Percentiles rank a stretch among this genome's conserved stretches.
These are phyloP conservation scores for Pterocarpus macrocarpus DNA, from an alignment of 306 rosid species.

Conservation along the genomic window DNA sequence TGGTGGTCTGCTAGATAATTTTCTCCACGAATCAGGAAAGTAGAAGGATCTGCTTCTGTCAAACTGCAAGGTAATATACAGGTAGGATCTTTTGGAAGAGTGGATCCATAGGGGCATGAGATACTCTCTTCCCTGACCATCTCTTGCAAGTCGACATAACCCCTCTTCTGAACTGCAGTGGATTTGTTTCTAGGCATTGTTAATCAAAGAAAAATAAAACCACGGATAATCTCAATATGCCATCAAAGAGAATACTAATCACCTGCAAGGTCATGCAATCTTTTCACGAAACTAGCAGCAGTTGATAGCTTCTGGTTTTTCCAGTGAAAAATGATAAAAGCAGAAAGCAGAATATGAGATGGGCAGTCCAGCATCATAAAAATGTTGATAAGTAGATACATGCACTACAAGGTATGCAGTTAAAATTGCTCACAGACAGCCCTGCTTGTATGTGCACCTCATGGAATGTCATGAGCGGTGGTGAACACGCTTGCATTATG, in stretches of 20 bases:
- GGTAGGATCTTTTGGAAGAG: constrained; percentile 84
- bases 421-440: constrained; percentile 14
- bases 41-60: constrained; percentile 84
- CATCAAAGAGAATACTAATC: constrained; percentile 47
- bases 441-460: constrained; percentile 17
- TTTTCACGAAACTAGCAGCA: constrained; percentile 85
- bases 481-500: constrained; percentile 38
- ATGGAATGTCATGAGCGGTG: constrained; percentile 25
- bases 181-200: constrained; percentile 37
- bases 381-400: constrained; percentile 16
- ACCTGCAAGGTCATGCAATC: constrained; percentile 89
- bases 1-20: constrained; percentile 72
- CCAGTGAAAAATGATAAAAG: constrained; percentile 22
- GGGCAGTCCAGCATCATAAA: constrained; percentile 31
- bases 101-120: constrained; percentile 73
- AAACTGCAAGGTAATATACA: constrained; percentile 80
- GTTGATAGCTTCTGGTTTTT: constrained; percentile 68
- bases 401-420: constrained; percentile 28
- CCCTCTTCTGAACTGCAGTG: constrained; percentile 88
- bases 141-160: constrained; percentile 77
- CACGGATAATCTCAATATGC: constrained; percentile 38
- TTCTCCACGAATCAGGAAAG: constrained; percentile 88
- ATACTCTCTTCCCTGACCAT: constrained; percentile 68
- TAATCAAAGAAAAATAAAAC: constrained; percentile 44
- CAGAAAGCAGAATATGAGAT: constrained; percentile 7